phyloP scores from a whole-genome alignment of 495 filamentous ascomycete genomes.

The Aspergillus hancockii region DNA sequence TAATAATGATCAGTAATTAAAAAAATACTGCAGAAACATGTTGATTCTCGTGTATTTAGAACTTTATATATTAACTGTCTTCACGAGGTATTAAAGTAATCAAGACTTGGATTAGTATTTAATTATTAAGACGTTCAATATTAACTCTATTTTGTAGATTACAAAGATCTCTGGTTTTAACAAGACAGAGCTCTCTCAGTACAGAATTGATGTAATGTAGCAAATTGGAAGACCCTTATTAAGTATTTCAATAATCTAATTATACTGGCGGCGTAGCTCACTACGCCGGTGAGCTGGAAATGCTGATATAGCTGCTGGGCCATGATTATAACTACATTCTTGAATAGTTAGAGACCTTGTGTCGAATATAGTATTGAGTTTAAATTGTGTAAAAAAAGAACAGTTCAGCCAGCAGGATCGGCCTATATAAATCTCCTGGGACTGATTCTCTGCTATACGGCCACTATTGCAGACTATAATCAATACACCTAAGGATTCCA shows the following conservation, averaged over 20 bases:
- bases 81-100: background rate
- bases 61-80: background rate
- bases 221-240: background rate
- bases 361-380: background rate
- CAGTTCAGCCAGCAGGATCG: background rate
- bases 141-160: background rate
- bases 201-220: background rate
- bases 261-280: background rate
- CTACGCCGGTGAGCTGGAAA: background rate
- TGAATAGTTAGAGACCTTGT: background rate
- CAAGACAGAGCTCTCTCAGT: background rate
- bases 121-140: background rate
- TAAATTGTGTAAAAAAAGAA: background rate
- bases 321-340: background rate
- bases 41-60: background rate
- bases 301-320: background rate
- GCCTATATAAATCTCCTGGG: background rate
- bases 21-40: background rate
- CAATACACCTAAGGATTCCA: background rate
- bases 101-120: background rate
- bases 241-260: background rate
- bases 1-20: background rate
- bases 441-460: background rate
- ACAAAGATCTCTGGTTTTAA: background rate
- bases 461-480: background rate